Conservation (phyloP, 345 rosid genomes). For the Camelina sativa region DNA sequence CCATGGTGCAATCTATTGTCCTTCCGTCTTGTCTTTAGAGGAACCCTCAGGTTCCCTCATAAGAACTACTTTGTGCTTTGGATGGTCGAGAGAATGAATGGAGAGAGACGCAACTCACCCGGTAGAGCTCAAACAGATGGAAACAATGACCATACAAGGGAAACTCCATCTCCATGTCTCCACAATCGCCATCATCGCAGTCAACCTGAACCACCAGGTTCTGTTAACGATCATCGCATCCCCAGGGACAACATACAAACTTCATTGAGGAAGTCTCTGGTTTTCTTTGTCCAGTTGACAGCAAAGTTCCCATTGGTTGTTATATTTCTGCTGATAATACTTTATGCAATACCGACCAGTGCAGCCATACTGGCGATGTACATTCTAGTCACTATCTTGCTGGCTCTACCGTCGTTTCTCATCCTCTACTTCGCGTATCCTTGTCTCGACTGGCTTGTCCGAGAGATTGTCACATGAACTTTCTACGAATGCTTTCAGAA, state of each 20-base stretch:
- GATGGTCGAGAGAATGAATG: slow-evolving; percentile 96
- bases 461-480: slow-evolving; percentile 72
- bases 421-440: slow-evolving; percentile 87
- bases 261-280: slow-evolving; percentile 66
- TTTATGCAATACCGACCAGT: slow-evolving; percentile 90
- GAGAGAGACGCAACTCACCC: slow-evolving; percentile 59
- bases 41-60: slow-evolving; percentile 74
- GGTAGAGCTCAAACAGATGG: slow-evolving; percentile 40
- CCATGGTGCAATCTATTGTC: slow-evolving; percentile 93
- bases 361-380: slow-evolving; percentile 80
- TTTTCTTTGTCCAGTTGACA: slow-evolving; percentile 75
- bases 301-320: slow-evolving; percentile 92
- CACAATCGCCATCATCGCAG: slow-evolving; percentile 39
- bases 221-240: slow-evolving; percentile 34
- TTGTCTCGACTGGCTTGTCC: slow-evolving; percentile 88
- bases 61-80: slow-evolving; percentile 90
- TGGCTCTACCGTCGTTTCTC: slow-evolving; percentile 89
- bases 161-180: slow-evolving; percentile 33
- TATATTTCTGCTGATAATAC: slow-evolving; percentile 74
- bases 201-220: slow-evolving; percentile 47
- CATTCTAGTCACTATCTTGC: slow-evolving; percentile 70
- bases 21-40: slow-evolving; percentile 72
- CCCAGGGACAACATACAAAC: slow-evolving; percentile 45
- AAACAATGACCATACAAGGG: slow-evolving; percentile 48
- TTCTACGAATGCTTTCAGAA: slow-evolving; percentile 1